Base-by-base conservation (phyloP, 495 filamentous ascomycete genomes). In the Tuber indicum region DNA sequence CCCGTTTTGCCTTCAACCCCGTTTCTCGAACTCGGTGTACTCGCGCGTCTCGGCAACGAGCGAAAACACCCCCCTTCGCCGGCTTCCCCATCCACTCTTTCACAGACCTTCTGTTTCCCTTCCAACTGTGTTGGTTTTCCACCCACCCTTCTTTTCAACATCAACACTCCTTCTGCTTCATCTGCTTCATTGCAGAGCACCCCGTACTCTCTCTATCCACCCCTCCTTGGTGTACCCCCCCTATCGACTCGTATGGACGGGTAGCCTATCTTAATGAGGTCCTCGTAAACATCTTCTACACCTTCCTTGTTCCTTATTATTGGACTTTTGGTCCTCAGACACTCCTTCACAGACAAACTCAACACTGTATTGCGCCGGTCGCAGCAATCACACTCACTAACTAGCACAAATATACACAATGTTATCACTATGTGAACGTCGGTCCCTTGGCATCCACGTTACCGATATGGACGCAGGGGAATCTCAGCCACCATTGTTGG, bases 371-470 rank as follows among this genome's bases (percentile, higher is more conserved):
- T 80, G 78, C 79, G 78, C 78, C 77, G 78, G 78, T 47, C 78
- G 75, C 78, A 80, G 74, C 45, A 76, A 69, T 49, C 46, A 76
- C 70, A 21, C 72, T 74, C 66, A 77, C 79, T 79, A 76, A 66
- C 70, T 74, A 80, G 66, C 70, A 79, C 26, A 66, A 66, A 66
- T 66, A 66, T 19, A 66, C 26, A 72, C 49, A 76, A 82, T 82
- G 81, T 77, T 82, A 71, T 82, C 77, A 17, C 73, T 79, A 73
- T 77, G 77, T 75, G 77, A 77, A 45, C 77, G 75, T 47, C 73
- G 74, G 42, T 75, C 77, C 58, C 80, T 82, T 70, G 80, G 81
- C 44, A 75, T 82, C 70, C 77, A 82, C 77, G 74, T 82, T 76
- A 49, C 78, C 46, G 78, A 80, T 44, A 80, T 80, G 78, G 79